Base-by-base conservation (phyloP, 1,284 basidiomycete species). In the Ustilago trichophora region DNA sequence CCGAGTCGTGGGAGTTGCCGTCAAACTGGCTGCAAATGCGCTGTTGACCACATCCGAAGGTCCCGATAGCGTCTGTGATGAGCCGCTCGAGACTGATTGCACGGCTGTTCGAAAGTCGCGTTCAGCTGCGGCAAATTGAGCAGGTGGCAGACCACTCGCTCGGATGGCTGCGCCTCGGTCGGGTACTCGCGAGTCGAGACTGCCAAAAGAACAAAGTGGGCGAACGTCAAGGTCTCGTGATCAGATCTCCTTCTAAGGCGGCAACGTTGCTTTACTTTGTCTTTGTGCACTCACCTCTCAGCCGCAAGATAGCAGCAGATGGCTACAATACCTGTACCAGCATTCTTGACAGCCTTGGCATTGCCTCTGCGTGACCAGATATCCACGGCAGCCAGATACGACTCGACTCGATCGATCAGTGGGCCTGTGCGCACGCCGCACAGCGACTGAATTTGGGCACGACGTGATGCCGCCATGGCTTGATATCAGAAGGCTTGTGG, bases 341-440 rank as follows among this genome's bases (percentile, higher is more conserved):
- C 62, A 35, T 56, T 66, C 56, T 62, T 66, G 46, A 71, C 58
- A 19, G 55, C 53, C 31, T 66, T 71, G 9, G 58, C 57, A 34
- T 71, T 71, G 26, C 68, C 68, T 48, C 63, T 18, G 19, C 68
- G 56, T 12, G 68, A 60, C 68, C 68, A 71, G 18, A 71, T 40
- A 36, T 66, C 63, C 18, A 71, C 63, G 4, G 68, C 68, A 21
- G 68, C 68, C 4, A 71, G 50, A 31, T 71, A 71, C 21, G 68
- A 60, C 33, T 71, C 68, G 45, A 53, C 63, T 21, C 68, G 52
- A 34, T 71, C 68, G 41, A 71, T 60, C 22, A 71, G 44, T 11
- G 62, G 45, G 8, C 68, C 68, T 7, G 47, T 44, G n/a, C 54
- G 57, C 25, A 51, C 43, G 16, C 62, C 62, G 37, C 62, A 65